Percentiles rank a stretch among this genome's conserved stretches.
These are phyloP conservation scores for Protoeuglena noctilucae DNA, from an alignment of 139 green algal species.

Conservation along the genomic window DNA sequence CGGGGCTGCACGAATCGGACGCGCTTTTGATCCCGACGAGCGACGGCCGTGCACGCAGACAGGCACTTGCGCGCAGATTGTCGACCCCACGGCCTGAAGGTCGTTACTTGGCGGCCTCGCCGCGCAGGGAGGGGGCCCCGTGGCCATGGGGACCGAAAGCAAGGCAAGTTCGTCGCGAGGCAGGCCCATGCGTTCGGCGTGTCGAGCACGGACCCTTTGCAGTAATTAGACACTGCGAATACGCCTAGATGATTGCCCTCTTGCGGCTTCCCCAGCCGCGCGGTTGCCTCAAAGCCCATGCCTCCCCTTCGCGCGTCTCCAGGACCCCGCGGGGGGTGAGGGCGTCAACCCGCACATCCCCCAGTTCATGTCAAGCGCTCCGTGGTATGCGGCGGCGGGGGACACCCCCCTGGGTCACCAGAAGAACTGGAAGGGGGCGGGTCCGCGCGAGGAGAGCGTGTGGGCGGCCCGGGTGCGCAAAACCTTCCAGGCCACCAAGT, in stretches of 20 bases:
- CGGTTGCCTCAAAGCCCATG: not conserved
- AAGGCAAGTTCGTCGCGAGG: not conserved
- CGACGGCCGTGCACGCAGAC: too few relatives aligned
- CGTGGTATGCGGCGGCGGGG: slow-evolving; percentile 89
- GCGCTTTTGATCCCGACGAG: too few relatives aligned
- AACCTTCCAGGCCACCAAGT: slow-evolving; percentile 86
- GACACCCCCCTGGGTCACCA: slow-evolving; percentile 93
- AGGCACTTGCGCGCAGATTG: too few relatives aligned
- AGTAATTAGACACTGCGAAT: too few relatives aligned
- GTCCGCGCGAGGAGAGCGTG: slow-evolving; percentile 26
- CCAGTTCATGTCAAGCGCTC: slow-evolving; percentile 80
- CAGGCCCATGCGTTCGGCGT: too few relatives aligned
- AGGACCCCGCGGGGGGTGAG: slow-evolving; percentile 83
- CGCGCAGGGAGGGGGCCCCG: too few relatives aligned
- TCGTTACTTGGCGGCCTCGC: too few relatives aligned
- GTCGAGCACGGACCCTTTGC: too few relatives aligned
- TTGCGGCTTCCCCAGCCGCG: too few relatives aligned
- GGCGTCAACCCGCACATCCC: slow-evolving; percentile 99
- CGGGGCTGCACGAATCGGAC: too few relatives aligned
- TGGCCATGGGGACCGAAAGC: not conserved
- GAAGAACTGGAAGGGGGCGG: slow-evolving; percentile 73
- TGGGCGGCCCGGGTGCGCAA: slow-evolving; percentile 90
- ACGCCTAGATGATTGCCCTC: too few relatives aligned
- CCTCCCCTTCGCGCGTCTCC: slow-evolving; percentile 49
- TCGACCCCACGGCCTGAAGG: too few relatives aligned